Evolutionary conservation across 192 early-diverging fungal species (phyloP).

Genomic region (Tieghemiomyces parasiticus): DNA sequence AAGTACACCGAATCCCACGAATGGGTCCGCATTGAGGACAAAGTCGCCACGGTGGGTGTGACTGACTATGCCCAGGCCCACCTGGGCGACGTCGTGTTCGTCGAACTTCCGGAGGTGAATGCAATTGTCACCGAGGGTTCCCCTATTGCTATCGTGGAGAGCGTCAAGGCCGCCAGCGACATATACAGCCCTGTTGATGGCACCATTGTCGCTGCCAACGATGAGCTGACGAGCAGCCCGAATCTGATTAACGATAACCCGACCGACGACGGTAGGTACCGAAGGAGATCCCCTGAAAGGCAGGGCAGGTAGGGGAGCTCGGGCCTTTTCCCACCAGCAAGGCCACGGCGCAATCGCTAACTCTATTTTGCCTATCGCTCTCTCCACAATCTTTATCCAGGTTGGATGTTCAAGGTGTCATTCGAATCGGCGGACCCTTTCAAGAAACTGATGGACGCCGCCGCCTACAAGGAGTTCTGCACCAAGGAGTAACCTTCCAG

Average conservation of each 20-base stretch:
- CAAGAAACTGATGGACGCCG: slow-evolving; percentile 52
- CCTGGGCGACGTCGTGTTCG: slow-evolving; percentile 90
- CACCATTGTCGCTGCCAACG: slow-evolving; percentile 66
- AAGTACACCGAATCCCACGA: slow-evolving; percentile 83
- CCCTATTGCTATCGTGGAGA: slow-evolving; percentile 71
- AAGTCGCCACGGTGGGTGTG: slow-evolving; percentile 77
- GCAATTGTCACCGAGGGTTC: slow-evolving; percentile 37
- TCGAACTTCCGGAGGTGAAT: slow-evolving; percentile 68
- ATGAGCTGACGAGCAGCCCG: slow-evolving; percentile 43
- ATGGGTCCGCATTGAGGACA: slow-evolving; percentile 65
- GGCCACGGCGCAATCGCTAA: background rate
- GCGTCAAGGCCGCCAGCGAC: slow-evolving; percentile 89
- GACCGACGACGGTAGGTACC: slow-evolving; percentile 47
- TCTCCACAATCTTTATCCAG: slow-evolving; percentile 22
- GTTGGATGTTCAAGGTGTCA: slow-evolving; percentile 91
- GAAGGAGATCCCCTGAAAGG: slow-evolving; percentile 4
- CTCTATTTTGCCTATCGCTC: background rate
- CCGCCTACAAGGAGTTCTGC: slow-evolving; percentile 43
- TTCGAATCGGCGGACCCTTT: slow-evolving; percentile 48
- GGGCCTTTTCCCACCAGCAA: background rate
- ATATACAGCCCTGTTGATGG: slow-evolving; percentile 79
- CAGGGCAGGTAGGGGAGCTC: background rate
- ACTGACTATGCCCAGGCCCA: slow-evolving; percentile 81
- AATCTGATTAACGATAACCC: slow-evolving; percentile 61
- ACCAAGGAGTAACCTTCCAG: slow-evolving; percentile 13